These are phyloP conservation scores for Obelidium mucronatum DNA, from an alignment of 192 early-diverging fungal genomes.

Conservation along the genomic window DNA sequence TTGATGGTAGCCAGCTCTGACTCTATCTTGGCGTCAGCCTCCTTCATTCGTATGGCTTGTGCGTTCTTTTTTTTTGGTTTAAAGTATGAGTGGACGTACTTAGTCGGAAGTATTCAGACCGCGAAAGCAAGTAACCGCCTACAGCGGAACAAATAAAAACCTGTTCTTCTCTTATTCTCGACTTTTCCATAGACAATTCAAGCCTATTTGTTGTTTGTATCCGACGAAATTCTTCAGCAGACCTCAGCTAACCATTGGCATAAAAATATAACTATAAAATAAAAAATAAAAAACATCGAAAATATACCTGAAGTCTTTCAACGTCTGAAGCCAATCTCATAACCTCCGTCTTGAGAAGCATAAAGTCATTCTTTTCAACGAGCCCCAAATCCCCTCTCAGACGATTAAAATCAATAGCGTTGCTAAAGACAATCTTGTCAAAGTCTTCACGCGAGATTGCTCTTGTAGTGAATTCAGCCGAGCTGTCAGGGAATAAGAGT, in stretches of 20 bases:
- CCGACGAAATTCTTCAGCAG: constrained; percentile 82
- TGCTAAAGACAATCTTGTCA: constrained; percentile 78
- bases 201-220: constrained; percentile 85
- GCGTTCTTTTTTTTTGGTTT: no score
- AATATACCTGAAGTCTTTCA: constrained; percentile 73
- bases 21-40: constrained; percentile 88
- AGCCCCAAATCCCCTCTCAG: constrained; percentile 87
- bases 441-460: constrained; percentile 49
- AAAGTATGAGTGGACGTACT: constrained; percentile 42
- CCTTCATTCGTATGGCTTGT: constrained; percentile 84
- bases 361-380: constrained; percentile 90
- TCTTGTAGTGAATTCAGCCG: constrained; percentile 34
- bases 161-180: constrained; percentile 81
- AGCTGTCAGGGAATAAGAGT: no score
- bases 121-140: no score
- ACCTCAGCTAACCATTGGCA: constrained; percentile 44
- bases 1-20: constrained; percentile 81
- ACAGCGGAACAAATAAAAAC: background rate
- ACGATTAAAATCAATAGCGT: constrained; percentile 89
- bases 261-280: no score
- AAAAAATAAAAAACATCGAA: background rate
- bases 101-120: background rate
- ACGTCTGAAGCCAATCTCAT: constrained; percentile 80
- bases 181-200: constrained; percentile 90
- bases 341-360: constrained; percentile 81